Evolutionary conservation across 1,139 yeast genomes (phyloP), one percentile per base, ranked within the genome.

Genomic region (Taphrina deformans): DNA sequence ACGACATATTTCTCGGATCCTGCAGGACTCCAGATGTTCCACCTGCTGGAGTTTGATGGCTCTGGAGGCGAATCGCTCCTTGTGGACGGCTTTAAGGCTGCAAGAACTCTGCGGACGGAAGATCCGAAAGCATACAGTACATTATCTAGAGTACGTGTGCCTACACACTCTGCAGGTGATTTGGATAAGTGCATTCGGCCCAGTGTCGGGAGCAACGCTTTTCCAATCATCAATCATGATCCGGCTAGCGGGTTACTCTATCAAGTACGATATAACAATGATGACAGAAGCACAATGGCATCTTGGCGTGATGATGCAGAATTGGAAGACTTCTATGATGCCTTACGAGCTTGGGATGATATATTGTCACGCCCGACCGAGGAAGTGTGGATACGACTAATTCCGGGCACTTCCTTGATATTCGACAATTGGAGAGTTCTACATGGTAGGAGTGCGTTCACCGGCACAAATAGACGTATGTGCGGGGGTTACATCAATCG

Each of bases 161-260:
- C 88, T n/a, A 89, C 89, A 24, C 92, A 87, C 73, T 84, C 88
- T 29, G 89, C 91, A 0, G 93, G 93, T 14, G 92, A 87, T 72
- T 85, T 80, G 61, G 81, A 78, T 65, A 88, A 85, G 23, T 83
- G 88, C 71, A 85, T 86, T 64, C 86, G 83, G 70, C 89, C 88
- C 0, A 84, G 83, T 61, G 77, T 81, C 46, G 80, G 85, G 0
- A 83, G 80, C 70, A 38, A 45, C 21, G 65, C 59, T 2, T 60
- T 64, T n/a, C 89, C 91, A 1, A 80, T 87, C 1, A 83, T 87
- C 73, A 84, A 82, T 70, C 82, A 85, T 68, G 83, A 85, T 71
- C 74, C 75, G 3, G 69, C 70, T 2, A 72, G 79, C 1, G 87
- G 86, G 0, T 78, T 84, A 51, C 78, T 87, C 67, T 76, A 83